A percentile compares a stretch with the other conserved stretches of the same genome.
These are phyloP conservation scores for Trametes cingulata DNA, from an alignment of 768 basidiomycete species.

Conservation along the genomic window DNA sequence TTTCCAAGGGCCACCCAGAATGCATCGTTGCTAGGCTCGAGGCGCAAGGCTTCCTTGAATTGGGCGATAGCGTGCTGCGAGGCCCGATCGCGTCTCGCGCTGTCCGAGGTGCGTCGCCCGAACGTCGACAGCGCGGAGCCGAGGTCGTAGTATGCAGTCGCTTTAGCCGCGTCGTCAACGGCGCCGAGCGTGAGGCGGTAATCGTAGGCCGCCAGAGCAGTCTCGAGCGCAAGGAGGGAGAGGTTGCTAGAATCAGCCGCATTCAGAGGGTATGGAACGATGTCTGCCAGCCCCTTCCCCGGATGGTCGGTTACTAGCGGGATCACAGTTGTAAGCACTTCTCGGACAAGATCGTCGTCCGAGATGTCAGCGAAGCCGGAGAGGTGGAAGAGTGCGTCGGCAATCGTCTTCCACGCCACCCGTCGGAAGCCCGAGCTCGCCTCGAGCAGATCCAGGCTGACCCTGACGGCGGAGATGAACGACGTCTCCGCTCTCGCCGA, in stretches of 20 bases:
- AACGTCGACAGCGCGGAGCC: constrained; percentile 60
- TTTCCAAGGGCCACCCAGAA: constrained; percentile 88
- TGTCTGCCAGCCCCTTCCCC: constrained; percentile 43
- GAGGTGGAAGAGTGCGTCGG: constrained; percentile 73
- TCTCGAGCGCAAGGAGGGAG: constrained; percentile 42
- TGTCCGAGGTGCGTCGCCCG: constrained; percentile 34
- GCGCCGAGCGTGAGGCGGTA: constrained; percentile 60
- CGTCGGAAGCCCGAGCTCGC: constrained; percentile 63
- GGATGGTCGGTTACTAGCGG: constrained; percentile 42
- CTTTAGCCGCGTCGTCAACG: constrained; percentile 49
- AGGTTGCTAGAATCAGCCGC: constrained; percentile 24
- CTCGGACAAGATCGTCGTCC: constrained; percentile 42
- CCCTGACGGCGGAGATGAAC: constrained; percentile 58
- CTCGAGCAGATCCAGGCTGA: constrained; percentile 51
- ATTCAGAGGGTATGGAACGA: constrained; percentile 37
- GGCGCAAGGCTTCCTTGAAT: constrained; percentile 70
- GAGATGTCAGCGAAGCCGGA: constrained; percentile 52
- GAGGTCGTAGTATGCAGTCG: constrained; percentile 75
- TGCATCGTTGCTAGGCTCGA: constrained; percentile 66
- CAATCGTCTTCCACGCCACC: constrained; percentile 81
- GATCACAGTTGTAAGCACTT: constrained; percentile 36
- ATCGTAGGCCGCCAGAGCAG: constrained; percentile 60
- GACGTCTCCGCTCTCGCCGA: constrained; percentile 71
- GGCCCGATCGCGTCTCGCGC: constrained; percentile 35
- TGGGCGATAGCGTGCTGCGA: constrained; percentile 49